Evolutionary conservation across 2,329 filamentous ascomycete species (phyloP).

Genomic region (Ceratocystis diversiconidia): DNA sequence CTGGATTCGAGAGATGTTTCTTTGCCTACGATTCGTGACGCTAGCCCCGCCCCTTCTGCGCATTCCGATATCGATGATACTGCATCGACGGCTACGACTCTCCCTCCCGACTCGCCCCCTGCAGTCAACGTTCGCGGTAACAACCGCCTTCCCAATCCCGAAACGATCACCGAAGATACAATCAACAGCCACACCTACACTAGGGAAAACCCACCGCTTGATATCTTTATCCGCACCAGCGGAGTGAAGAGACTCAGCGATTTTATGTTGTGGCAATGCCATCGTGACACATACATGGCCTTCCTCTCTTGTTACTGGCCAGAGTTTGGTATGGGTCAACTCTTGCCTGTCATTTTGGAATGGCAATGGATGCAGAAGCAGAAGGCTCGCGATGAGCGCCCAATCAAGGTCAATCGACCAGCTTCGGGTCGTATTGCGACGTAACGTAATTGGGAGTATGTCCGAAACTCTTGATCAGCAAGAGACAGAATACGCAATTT

Average conservation of each 20-base stretch:
- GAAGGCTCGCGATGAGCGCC: slow-evolving; percentile 36
- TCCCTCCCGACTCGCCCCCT: slow-evolving; percentile 39
- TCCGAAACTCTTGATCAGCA: neutral
- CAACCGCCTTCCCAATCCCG: slow-evolving; percentile 50
- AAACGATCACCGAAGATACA: slow-evolving; percentile 72
- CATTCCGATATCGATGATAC: slow-evolving; percentile 37
- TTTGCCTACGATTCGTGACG: slow-evolving; percentile 36
- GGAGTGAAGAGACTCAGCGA: slow-evolving; percentile 87
- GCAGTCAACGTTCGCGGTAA: slow-evolving; percentile 24
- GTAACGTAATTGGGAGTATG: neutral
- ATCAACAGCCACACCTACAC: slow-evolving; percentile 82
- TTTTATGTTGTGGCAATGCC: slow-evolving; percentile 98
- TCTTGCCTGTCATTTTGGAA: slow-evolving; percentile 80
- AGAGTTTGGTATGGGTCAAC: slow-evolving; percentile 86
- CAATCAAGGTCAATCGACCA: slow-evolving; percentile 25
- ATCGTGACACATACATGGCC: slow-evolving; percentile 81
- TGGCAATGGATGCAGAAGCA: slow-evolving; percentile 62
- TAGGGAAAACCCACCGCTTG: slow-evolving; percentile 67
- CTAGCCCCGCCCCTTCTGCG: slow-evolving; percentile 33
- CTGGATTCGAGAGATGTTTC: slow-evolving; percentile 32
- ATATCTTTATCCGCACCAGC: slow-evolving; percentile 82
- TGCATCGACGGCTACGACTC: slow-evolving; percentile 46
- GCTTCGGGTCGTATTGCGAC: slow-evolving; percentile 17
- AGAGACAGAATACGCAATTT: neutral
- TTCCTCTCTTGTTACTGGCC: slow-evolving; percentile 91